Evolutionary conservation across 331 rosid species (phyloP), one percentile per base, ranked within the genome.

Genomic region (Malus hybrid): DNA sequence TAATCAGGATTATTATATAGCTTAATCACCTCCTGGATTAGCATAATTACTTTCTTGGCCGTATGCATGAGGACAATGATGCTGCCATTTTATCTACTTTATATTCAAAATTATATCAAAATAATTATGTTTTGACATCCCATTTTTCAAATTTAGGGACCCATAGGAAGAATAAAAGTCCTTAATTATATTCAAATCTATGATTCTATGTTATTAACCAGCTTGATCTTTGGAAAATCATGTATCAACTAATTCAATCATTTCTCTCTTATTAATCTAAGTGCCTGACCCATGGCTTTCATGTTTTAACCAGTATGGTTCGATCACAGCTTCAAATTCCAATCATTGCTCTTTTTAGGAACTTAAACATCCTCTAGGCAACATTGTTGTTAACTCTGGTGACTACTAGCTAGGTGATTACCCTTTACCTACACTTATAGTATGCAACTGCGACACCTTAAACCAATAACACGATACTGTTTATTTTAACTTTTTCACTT

Each of bases 141-240:
- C 26, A 39, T 62, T 44, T 62, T 28, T 62, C 32, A 16, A 22
- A 39, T 11, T 60, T 20, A 5, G 63, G 9, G n/a, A 50, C 56
- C 61, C 69, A 57, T 30, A 0, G 42, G 58, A 39, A 58, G 75
- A 39, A 9, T 44, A 62, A 29, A 64, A 80, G 68, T 79, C 62
- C 57, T 30, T 63, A 7, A 30, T 29, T 13, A 16, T 16, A 15
- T 50, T 16, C n/a, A 50, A 50, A 50, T 39, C 12, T 39, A 39
- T 39, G 46, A 39, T 39, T 50, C 56, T 50, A 2, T 50, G n/a
- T 50, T 18, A 50, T 16, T 15, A 13, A 26, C 32, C 16, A 13
- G 66, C 32, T 70, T 75, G 44, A 53, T 75, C 69, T 63, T 55
- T 57, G 78, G 86, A 85, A 79, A 80, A 75, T 71, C 70, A 77